These are phyloP conservation scores for Penicillium psychrofluorescens DNA, from an alignment of 495 filamentous ascomycete species.

Conservation along the genomic window DNA sequence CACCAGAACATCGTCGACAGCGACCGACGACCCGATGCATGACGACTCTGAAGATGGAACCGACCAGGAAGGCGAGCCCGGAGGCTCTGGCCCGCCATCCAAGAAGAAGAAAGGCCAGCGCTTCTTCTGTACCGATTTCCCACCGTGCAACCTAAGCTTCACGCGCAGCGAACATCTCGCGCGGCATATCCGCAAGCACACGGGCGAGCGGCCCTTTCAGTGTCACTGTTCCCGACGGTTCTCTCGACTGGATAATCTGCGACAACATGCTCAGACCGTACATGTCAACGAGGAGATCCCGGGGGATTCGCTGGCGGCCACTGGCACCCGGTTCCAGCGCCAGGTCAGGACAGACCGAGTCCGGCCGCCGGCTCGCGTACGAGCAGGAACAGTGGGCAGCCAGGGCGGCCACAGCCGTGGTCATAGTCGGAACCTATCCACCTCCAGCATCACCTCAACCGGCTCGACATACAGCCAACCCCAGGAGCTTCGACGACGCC, in stretches of 20 bases:
- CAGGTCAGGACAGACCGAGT: constrained; percentile 85
- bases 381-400: constrained; percentile 67
- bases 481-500: constrained; percentile 59
- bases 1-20: constrained; percentile 21
- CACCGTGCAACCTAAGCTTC: constrained; percentile 90
- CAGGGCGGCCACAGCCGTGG: constrained; percentile 62
- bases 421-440: constrained; percentile 76
- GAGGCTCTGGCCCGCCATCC: constrained; percentile 54
- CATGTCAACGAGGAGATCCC: constrained; percentile 98
- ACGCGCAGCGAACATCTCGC: constrained; percentile 95
- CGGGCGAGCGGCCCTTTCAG: constrained; percentile 93
- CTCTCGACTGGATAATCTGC: constrained; percentile 91
- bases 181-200: constrained; percentile 95
- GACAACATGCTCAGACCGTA: constrained; percentile 96
- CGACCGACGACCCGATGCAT: constrained; percentile 71
- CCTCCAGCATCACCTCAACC: constrained; percentile 76
- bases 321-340: constrained; percentile 86
- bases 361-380: constrained; percentile 62
- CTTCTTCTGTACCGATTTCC: constrained; percentile 97
- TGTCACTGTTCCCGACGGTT: constrained; percentile 94
- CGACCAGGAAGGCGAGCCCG: constrained; percentile 65
- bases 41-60: constrained; percentile 68
- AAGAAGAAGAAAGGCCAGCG: constrained; percentile 97
- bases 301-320: constrained; percentile 85
- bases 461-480: constrained; percentile 59